Evolutionary conservation across 352 stramenopile species (phyloP).

Genomic region (Phytophthora tubulina): DNA sequence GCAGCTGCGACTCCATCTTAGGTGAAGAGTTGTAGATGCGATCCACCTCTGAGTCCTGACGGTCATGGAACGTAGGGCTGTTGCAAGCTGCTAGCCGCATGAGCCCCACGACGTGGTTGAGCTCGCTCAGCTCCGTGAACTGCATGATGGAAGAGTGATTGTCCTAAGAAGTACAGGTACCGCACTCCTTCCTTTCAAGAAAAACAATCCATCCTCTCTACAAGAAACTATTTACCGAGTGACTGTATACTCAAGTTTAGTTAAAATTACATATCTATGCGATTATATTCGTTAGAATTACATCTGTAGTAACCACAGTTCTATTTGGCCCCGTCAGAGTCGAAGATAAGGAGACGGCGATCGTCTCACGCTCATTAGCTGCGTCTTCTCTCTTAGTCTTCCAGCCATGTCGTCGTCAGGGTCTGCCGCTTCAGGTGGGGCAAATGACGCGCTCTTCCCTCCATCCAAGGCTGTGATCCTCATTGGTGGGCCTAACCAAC

Average conservation of each 20-base stretch:
- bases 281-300: slow-evolving; percentile 19
- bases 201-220: background rate
- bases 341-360: slow-evolving; percentile 6
- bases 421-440: slow-evolving; percentile 27
- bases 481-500: slow-evolving; percentile 87
- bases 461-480: slow-evolving; percentile 89
- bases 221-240: slow-evolving; percentile 13
- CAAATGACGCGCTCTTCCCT: slow-evolving; percentile 69
- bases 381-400: background rate
- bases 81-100: slow-evolving; percentile 85
- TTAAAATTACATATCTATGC: slow-evolving; percentile 14
- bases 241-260: background rate
- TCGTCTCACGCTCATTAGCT: slow-evolving; percentile 4
- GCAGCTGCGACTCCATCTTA: slow-evolving; percentile 89
- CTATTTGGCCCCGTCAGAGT: slow-evolving; percentile 5
- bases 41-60: slow-evolving; percentile 91
- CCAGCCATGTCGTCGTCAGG: slow-evolving; percentile 30
- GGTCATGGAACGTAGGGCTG: slow-evolving; percentile 91
- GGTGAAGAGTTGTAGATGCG: slow-evolving; percentile 92
- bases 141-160: slow-evolving; percentile 59
- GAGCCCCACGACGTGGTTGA: slow-evolving; percentile 85
- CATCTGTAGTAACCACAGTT: slow-evolving; percentile 1
- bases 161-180: background rate
- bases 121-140: slow-evolving; percentile 90
- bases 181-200: slow-evolving; percentile 19